Percentiles rank a stretch among this genome's conserved stretches.
Evolutionary conservation across 257 asterid genomes (phyloP).

Genomic region (Anisodus acutangulus): DNA sequence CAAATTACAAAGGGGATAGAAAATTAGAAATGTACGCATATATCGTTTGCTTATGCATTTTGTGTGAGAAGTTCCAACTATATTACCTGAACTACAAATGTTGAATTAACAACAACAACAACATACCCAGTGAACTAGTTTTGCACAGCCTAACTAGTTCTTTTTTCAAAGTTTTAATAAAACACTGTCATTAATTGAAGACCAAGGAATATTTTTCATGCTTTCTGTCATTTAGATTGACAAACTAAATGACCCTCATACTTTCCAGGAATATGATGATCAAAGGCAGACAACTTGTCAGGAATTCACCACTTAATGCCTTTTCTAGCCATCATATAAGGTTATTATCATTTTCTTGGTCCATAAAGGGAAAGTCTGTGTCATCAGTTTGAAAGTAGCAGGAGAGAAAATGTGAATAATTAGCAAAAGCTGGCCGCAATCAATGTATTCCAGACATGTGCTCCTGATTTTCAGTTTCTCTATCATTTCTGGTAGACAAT

Average conservation of each 20-base stretch:
- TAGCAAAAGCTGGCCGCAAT: not conserved
- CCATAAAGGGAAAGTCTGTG: not conserved
- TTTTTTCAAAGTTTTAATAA: not conserved
- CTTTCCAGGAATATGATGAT: not conserved
- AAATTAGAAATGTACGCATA: not conserved
- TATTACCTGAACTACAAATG: not conserved
- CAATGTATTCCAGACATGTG: not conserved
- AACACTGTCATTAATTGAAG: not conserved
- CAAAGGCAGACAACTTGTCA: not conserved
- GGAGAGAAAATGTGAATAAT: not conserved
- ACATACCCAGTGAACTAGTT: no score
- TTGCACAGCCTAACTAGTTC: not conserved
- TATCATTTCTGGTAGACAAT: not conserved
- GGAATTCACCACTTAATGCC: not conserved
- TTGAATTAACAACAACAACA: not conserved
- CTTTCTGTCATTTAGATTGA: not conserved
- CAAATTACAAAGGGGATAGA: not conserved
- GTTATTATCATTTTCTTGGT: constrained; percentile 14
- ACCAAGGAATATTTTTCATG: not conserved
- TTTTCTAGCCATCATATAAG: not conserved
- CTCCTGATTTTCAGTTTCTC: not conserved
- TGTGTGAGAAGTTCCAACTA: not conserved
- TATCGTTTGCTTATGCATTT: not conserved
- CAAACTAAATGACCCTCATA: not conserved
- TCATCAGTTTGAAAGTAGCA: constrained; percentile 9